phyloP scores from a whole-genome alignment of 257 asterid genomes.

The Galeopsis tetrahit region DNA sequence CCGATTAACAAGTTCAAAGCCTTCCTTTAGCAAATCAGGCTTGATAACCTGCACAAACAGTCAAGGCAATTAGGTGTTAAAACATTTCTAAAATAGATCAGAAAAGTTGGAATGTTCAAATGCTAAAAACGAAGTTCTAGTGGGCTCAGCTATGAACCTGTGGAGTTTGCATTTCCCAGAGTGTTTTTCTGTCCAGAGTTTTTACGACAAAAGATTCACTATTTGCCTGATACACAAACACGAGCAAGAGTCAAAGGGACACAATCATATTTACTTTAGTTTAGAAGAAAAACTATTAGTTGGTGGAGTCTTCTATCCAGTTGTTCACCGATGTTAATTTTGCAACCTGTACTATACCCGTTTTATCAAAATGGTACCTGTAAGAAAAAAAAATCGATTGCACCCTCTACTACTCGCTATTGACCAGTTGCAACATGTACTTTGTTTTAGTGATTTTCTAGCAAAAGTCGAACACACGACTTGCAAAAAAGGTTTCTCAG shows the following conservation, averaged over 20 bases:
- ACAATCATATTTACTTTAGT: background rate
- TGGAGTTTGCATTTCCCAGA: slow-evolving; percentile 99
- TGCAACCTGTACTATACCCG: too few species aligned
- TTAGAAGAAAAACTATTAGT: background rate
- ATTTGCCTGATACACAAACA: slow-evolving; percentile 63
- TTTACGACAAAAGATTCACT: slow-evolving; percentile 76
- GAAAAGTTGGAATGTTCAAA: slow-evolving; percentile 15
- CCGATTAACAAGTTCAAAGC: slow-evolving; percentile 88
- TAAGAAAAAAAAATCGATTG: too few species aligned
- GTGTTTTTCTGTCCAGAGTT: slow-evolving; percentile 88
- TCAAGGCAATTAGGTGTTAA: slow-evolving; percentile 7
- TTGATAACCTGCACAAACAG: slow-evolving; percentile 67
- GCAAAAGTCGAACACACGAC: too few species aligned
- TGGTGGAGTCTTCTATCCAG: too few species aligned
- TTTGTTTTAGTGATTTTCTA: too few species aligned
- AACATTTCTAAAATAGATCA: slow-evolving; percentile 22
- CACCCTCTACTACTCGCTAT: too few species aligned
- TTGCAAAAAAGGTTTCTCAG: too few species aligned
- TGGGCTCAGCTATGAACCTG: slow-evolving; percentile 58
- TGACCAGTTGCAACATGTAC: too few species aligned
- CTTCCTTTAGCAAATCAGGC: slow-evolving; percentile 89
- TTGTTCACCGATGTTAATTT: background rate
- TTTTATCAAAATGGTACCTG: too few species aligned
- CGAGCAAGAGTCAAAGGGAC: slow-evolving; percentile 2
- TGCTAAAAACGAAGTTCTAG: slow-evolving; percentile 5